Evolutionary conservation across 352 stramenopile species (phyloP).

Genomic region (Globisporangium iwayamae): DNA sequence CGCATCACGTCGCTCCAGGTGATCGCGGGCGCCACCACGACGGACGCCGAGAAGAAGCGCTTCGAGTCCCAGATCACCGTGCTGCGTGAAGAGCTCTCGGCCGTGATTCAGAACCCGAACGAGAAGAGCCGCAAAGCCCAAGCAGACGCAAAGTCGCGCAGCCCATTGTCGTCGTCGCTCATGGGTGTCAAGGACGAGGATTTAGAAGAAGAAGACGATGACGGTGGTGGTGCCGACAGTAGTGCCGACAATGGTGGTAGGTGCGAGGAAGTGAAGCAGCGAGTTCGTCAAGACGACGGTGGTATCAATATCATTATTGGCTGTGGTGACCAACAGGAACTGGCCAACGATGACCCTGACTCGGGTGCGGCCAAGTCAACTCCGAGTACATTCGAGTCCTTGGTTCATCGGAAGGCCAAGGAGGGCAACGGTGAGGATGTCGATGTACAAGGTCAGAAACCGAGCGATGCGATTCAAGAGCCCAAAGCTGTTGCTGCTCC

Average conservation of each 20-base stretch:
- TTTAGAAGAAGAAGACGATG: constrained; percentile 15
- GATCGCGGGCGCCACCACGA: constrained; percentile 43
- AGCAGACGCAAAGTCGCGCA: constrained; percentile 43
- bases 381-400: background rate
- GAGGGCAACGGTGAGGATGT: background rate
- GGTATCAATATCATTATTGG: no score
- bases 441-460: background rate
- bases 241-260: constrained; percentile 12
- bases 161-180: constrained; percentile 17
- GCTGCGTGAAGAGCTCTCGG: constrained; percentile 63
- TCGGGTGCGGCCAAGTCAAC: background rate
- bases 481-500: background rate
- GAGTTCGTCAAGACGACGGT: no score
- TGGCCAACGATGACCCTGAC: background rate
- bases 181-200: background rate
- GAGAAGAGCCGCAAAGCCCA: constrained; percentile 82
- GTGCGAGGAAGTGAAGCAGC: constrained; percentile 1
- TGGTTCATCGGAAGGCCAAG: background rate
- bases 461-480: background rate
- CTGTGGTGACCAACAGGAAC: background rate
- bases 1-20: constrained; percentile 75
- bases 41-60: constrained; percentile 48
- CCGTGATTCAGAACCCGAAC: constrained; percentile 83
- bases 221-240: constrained; percentile 9
- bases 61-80: constrained; percentile 60